These are phyloP conservation scores for Neonectria coccinea DNA, from an alignment of 2,329 filamentous ascomycete genomes.

Conservation along the genomic window DNA sequence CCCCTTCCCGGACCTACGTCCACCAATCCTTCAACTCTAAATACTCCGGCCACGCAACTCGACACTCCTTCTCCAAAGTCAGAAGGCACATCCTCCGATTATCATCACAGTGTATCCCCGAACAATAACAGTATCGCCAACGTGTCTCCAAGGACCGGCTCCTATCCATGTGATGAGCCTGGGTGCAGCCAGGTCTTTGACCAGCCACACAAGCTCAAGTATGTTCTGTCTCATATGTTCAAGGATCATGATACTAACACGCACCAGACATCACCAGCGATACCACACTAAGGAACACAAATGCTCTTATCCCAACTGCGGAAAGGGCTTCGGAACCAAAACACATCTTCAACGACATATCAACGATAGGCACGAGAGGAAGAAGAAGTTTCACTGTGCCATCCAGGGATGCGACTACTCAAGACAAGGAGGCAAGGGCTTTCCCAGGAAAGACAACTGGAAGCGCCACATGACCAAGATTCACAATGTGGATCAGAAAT, in stretches of 20 bases:
- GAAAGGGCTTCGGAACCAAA: constrained; percentile 70
- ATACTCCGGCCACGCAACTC: constrained; percentile 61
- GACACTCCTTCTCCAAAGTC: constrained; percentile 57
- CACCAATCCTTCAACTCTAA: constrained; percentile 56
- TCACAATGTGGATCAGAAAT: constrained; percentile 58
- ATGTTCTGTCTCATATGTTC: constrained; percentile 37
- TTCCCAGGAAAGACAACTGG: constrained; percentile 73
- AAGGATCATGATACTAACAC: constrained; percentile 7
- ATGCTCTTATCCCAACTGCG: constrained; percentile 64
- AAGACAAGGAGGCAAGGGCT: constrained; percentile 67
- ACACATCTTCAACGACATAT: constrained; percentile 72
- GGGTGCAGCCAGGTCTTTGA: constrained; percentile 61
- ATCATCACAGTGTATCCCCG: constrained; percentile 53
- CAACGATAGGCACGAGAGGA: constrained; percentile 71
- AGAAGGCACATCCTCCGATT: constrained; percentile 49
- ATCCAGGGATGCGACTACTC: constrained; percentile 67
- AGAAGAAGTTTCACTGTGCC: constrained; percentile 69
- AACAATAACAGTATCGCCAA: constrained; percentile 38
- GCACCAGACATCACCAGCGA: constrained; percentile 66
- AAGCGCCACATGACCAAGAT: constrained; percentile 72
- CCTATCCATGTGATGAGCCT: constrained; percentile 52
- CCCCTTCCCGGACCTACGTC: constrained; percentile 55
- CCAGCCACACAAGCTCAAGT: constrained; percentile 71
- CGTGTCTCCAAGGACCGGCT: constrained; percentile 46
- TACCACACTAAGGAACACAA: constrained; percentile 72